Conservation (phyloP, 2,329 filamentous ascomycete genomes). For the Sclerotinia glacialis region DNA sequence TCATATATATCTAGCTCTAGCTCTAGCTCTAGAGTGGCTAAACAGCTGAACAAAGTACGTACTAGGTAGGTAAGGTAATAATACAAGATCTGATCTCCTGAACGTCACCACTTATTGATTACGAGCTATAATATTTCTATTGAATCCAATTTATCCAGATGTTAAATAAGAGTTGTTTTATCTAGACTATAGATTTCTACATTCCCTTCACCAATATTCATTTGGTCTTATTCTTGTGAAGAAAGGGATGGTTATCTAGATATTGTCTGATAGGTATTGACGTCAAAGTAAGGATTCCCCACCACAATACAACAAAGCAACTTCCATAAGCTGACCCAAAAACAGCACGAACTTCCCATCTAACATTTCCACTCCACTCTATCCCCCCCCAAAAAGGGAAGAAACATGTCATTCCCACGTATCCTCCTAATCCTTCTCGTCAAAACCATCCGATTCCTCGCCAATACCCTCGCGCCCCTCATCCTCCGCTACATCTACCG, state of each 20-base stretch:
- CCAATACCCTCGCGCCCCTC: slow-evolving; percentile 7
- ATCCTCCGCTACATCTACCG: slow-evolving; percentile 13
- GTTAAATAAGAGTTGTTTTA: neutral
- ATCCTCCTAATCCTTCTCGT: slow-evolving; percentile 14
- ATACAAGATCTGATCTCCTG: neutral
- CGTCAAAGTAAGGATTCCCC: neutral
- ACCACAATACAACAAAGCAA: neutral
- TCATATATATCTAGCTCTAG: neutral
- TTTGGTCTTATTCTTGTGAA: neutral
- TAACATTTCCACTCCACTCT: neutral
- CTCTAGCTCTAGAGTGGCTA: neutral
- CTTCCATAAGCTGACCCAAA: neutral
- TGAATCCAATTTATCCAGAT: too few species aligned
- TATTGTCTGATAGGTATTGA: neutral
- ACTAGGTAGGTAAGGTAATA: neutral
- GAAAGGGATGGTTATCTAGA: neutral
- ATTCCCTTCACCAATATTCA: neutral
- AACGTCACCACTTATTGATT: neutral
- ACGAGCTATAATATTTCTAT: neutral
- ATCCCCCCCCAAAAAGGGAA: too few species aligned
- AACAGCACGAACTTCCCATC: neutral
- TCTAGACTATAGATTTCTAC: neutral
- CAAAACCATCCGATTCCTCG: slow-evolving; percentile 15
- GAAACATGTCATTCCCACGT: slow-evolving; percentile 3
- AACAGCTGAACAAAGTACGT: neutral